phyloP scores from a whole-genome alignment of 768 basidiomycete genomes.

The Hygrocybe coccinea region DNA sequence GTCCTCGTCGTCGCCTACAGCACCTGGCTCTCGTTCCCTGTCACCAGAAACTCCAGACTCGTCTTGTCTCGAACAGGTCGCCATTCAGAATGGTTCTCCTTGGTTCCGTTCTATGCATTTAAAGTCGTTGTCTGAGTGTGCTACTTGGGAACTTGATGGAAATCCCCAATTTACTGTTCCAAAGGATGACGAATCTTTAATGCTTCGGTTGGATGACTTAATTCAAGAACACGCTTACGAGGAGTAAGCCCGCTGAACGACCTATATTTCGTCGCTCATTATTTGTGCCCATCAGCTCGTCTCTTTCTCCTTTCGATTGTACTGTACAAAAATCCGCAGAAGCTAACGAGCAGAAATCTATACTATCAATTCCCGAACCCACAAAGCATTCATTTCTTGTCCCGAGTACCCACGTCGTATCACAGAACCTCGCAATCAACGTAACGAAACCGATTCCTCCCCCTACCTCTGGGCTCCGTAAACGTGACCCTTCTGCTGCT shows the following conservation, averaged over 20 bases:
- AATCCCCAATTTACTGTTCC: constrained; percentile 31
- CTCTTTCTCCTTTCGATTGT: constrained; percentile 21
- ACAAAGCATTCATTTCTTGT: constrained; percentile 18
- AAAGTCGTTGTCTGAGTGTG: constrained; percentile 36
- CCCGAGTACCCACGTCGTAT: constrained; percentile 29
- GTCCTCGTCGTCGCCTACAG: constrained; percentile 57
- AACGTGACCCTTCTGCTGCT: constrained; percentile 43
- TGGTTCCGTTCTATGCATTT: constrained; percentile 54
- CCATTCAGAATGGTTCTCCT: constrained; percentile 48
- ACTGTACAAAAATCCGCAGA: background rate
- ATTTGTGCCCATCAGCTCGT: constrained; percentile 28
- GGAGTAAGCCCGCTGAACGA: constrained; percentile 42
- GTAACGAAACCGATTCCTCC: constrained; percentile 65
- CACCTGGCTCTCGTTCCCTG: constrained; percentile 60
- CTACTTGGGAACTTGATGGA: constrained; percentile 43
- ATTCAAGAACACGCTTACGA: constrained; percentile 72
- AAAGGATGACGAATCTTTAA: constrained; percentile 49
- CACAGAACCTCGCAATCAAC: constrained; percentile 38
- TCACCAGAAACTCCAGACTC: constrained; percentile 69
- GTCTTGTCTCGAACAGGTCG: constrained; percentile 45
- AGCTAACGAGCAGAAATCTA: constrained; percentile 6
- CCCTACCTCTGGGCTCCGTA: constrained; percentile 55
- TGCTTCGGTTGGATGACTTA: constrained; percentile 68
- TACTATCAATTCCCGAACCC: constrained; percentile 17
- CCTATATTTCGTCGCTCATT: constrained; percentile 8